Percentiles rank a stretch among this genome's conserved stretches.
phyloP scores from a whole-genome alignment of 2,329 filamentous ascomycete genomes.

The Scortechinia acanthostroma region DNA sequence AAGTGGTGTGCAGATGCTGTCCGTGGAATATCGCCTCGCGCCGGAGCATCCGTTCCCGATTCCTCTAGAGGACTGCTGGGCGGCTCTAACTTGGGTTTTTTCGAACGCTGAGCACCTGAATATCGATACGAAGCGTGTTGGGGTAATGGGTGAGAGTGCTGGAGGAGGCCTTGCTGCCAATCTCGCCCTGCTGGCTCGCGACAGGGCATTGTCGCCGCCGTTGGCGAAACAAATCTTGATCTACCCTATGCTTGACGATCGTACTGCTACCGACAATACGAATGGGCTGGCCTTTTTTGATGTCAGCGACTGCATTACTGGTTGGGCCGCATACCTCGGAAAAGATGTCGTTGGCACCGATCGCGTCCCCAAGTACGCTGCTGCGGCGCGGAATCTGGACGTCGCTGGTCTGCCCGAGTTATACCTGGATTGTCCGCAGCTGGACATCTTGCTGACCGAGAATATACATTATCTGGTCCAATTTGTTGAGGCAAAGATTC shows the following conservation, averaged over 20 bases:
- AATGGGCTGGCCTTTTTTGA: conserved; percentile 16
- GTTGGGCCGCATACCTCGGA: conserved; percentile 30
- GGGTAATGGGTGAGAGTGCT: conserved; percentile 42
- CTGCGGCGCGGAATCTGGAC: conserved; percentile 22
- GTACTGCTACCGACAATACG: conserved; percentile 9
- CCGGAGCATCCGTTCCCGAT: conserved; percentile 28
- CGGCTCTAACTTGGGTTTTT: conserved; percentile 13
- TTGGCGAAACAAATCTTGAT: conserved; percentile 18
- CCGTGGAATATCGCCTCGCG: conserved; percentile 30
- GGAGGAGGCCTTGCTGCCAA: conserved; percentile 43
- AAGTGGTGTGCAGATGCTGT: conserved; percentile 21
- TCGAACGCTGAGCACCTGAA: conserved; percentile 15
- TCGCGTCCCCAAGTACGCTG: conserved; percentile 21
- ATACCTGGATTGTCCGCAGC: conserved; percentile 31
- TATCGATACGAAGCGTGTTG: conserved; percentile 33
- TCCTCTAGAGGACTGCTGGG: conserved; percentile 25
- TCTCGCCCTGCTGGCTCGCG: conserved; percentile 32
- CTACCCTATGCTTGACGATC: conserved; percentile 23
- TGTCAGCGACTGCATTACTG: conserved; percentile 24
- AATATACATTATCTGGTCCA: conserved; percentile 26
- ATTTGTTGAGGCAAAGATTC: conserved; percentile 28
- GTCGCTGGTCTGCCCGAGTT: conserved; percentile 27
- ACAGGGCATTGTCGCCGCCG: conserved; percentile 13
- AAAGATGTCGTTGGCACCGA: conserved; percentile 16
- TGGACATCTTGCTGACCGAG: conserved; percentile 34